Evolutionary conservation across 2,329 filamentous ascomycete genomes (phyloP).

Genomic region (Scleromitrula shiraiana): DNA sequence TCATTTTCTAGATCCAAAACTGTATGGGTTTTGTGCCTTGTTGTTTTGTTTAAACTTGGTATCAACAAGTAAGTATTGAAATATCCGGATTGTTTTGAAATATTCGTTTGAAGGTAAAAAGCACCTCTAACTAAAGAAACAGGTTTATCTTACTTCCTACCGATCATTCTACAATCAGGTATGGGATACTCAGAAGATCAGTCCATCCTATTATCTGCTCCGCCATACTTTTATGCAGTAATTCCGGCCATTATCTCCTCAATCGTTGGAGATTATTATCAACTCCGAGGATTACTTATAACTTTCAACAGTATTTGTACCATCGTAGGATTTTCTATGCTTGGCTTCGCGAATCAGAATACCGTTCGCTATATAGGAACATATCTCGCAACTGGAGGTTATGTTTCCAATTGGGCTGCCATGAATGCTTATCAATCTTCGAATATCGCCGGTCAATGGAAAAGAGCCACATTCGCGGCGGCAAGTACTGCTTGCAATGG

Average conservation of each 20-base stretch:
- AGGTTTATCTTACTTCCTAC: conserved; percentile 70
- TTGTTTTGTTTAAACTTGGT: conserved; percentile 64
- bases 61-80: conserved; percentile 40
- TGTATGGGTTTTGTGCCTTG: conserved; percentile 55
- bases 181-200: conserved; percentile 46
- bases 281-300: conserved; percentile 30
- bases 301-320: conserved; percentile 27
- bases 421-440: conserved; percentile 78
- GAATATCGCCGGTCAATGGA: conserved; percentile 85
- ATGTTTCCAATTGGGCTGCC: conserved; percentile 71
- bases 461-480: conserved; percentile 71
- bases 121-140: neutral
- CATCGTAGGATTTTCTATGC: conserved; percentile 26
- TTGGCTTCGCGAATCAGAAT: conserved; percentile 24
- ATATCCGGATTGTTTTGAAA: neutral
- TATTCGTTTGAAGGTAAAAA: neutral
- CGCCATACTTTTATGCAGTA: conserved; percentile 42
- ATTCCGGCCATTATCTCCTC: conserved; percentile 39
- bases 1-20: conserved; percentile 45
- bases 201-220: conserved; percentile 47
- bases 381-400: conserved; percentile 54
- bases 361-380: conserved; percentile 28
- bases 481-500: conserved; percentile 71
- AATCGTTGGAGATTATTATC: conserved; percentile 52
- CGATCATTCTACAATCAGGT: conserved; percentile 58